Conservation (phyloP, 1,284 basidiomycete species). For the Pseudozyma sp. region DNA sequence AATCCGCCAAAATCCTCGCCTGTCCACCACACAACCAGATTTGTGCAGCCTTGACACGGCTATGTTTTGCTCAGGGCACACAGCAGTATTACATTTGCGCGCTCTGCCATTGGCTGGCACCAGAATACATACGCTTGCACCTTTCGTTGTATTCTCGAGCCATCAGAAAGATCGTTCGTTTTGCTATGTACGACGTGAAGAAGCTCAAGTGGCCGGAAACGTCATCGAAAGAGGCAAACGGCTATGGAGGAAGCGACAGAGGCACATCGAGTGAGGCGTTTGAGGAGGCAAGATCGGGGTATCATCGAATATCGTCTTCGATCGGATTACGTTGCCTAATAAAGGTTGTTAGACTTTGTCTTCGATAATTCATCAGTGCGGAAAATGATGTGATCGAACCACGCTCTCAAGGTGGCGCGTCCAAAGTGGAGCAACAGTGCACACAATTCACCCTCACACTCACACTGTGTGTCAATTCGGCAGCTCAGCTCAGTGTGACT, state of each 20-base stretch:
- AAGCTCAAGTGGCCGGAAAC: no score
- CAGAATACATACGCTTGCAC: neutral
- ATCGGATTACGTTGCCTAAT: neutral
- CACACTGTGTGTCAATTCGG: neutral
- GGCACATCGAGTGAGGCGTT: no score
- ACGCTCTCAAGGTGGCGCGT: conserved; percentile 37
- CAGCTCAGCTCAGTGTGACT: neutral
- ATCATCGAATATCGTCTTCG: no score
- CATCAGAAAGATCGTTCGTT: neutral
- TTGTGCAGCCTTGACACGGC: no score
- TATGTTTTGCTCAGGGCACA: conserved; percentile 4
- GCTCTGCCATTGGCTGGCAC: conserved; percentile 24
- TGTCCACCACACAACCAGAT: neutral
- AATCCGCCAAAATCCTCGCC: conserved; percentile 6
- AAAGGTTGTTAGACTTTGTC: neutral
- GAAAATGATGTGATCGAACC: conserved; percentile 28
- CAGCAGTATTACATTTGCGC: conserved; percentile 23
- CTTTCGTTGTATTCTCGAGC: neutral
- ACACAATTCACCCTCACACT: neutral
- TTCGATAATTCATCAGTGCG: no score
- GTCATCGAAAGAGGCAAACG: no score
- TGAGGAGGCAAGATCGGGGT: no score
- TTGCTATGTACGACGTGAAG: no score
- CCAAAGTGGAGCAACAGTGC: conserved; percentile 34
- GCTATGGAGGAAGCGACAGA: no score